Evolutionary conservation across 805 yeast genomes (phyloP).

Genomic region (Brettanomyces sp.): DNA sequence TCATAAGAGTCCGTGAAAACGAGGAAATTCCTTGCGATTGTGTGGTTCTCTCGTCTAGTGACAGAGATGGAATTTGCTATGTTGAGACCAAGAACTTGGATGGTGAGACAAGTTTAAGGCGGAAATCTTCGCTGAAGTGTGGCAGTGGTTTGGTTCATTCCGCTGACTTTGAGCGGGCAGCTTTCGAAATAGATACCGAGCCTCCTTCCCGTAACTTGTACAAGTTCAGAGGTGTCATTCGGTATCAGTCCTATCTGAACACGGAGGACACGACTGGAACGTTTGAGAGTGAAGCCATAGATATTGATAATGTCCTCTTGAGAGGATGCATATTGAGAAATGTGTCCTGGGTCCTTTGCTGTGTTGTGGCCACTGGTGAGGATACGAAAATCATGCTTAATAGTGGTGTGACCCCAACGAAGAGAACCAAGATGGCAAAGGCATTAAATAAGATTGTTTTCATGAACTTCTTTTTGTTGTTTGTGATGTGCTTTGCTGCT

Average conservation of each 20-base stretch:
- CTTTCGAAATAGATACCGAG: slow-evolving; percentile 60
- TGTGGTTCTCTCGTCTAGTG: slow-evolving; percentile 55
- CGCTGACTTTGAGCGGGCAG: slow-evolving; percentile 46
- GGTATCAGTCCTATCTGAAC: slow-evolving; percentile 33
- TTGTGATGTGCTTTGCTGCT: slow-evolving; percentile 56
- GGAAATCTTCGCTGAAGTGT: slow-evolving; percentile 42
- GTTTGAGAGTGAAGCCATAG: slow-evolving; percentile 42
- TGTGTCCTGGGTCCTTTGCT: slow-evolving; percentile 68
- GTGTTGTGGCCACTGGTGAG: slow-evolving; percentile 66
- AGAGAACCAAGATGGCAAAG: slow-evolving; percentile 53
- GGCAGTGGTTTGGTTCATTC: slow-evolving; percentile 46
- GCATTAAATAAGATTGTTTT: slow-evolving; percentile 61
- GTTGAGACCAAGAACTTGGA: slow-evolving; percentile 65
- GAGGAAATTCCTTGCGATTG: slow-evolving; percentile 79
- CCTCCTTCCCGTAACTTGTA: slow-evolving; percentile 62
- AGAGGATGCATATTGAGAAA: slow-evolving; percentile 69
- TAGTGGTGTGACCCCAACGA: slow-evolving; percentile 70
- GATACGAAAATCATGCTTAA: slow-evolving; percentile 74
- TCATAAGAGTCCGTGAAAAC: slow-evolving; percentile 58
- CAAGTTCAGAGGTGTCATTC: slow-evolving; percentile 56
- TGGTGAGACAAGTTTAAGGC: slow-evolving; percentile 70
- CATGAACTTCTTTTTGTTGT: slow-evolving; percentile 51
- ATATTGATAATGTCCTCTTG: slow-evolving; percentile 53
- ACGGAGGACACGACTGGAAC: slow-evolving; percentile 20
- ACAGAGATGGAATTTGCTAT: slow-evolving; percentile 56